phyloP scores from a whole-genome alignment of 129 eudicot species.

The Deinandra increscens region DNA sequence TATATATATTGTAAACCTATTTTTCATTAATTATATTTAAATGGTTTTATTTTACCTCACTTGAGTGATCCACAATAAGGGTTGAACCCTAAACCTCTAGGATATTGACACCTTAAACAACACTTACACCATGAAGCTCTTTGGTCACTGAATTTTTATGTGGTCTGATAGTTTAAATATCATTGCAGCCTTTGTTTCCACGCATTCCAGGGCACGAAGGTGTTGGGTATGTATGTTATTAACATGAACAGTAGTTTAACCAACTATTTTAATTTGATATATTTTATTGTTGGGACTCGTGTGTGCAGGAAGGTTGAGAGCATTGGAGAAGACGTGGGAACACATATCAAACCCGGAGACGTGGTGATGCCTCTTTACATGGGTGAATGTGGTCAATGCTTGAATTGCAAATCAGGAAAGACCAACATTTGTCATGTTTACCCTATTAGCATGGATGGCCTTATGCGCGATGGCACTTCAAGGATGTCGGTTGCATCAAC shows the following conservation, averaged over 20 bases:
- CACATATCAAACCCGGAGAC: slow-evolving; percentile 41
- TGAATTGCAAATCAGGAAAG: slow-evolving; percentile 45
- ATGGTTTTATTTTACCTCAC: too few relatives aligned
- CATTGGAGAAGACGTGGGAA: slow-evolving; percentile 38
- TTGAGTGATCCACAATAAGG: too few relatives aligned
- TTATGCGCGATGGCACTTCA: slow-evolving; percentile 57
- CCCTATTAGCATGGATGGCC: slow-evolving; percentile 31
- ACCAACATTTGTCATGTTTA: slow-evolving; percentile 46
- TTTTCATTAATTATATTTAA: too few relatives aligned
- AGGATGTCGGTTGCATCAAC: slow-evolving; percentile 40
- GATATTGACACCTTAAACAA: too few relatives aligned
- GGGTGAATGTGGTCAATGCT: slow-evolving; percentile 58
- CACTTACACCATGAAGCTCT: too few relatives aligned
- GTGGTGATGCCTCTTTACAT: slow-evolving; percentile 53
- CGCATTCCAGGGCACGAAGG: slow-evolving; percentile 69
- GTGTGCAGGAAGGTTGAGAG: slow-evolving; percentile 51
- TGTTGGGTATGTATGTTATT: slow-evolving; percentile 35
- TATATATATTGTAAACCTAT: too few relatives aligned
- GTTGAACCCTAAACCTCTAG: too few relatives aligned
- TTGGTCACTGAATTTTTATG: too few relatives aligned
- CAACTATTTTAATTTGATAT: neutral
- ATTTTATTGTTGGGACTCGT: neutral
- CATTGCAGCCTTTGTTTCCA: slow-evolving; percentile 49
- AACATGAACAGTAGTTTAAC: neutral
- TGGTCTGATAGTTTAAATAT: neutral